Evolutionary conservation across 2,329 filamentous ascomycete species (phyloP), one percentile per base, ranked within the genome.

Genomic region (Aspergillus proliferans): DNA sequence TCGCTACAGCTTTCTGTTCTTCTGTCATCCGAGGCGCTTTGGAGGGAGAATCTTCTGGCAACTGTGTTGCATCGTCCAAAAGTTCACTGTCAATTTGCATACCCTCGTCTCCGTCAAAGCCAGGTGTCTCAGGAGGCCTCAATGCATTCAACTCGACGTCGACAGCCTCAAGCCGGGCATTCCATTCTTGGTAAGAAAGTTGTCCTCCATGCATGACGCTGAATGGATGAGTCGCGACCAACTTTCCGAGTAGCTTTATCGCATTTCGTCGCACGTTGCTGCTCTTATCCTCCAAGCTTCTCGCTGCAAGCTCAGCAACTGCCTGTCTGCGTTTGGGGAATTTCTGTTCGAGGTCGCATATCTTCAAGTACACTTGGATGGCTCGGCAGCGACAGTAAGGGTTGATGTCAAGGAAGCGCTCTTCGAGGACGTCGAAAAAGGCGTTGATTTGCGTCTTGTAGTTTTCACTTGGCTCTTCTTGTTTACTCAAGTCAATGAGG

Each of bases 261-360:
- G 93, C 91, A 66, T 97, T 97, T 50, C 91, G 82, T 53, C 93
- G 82, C 28, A 98, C 93, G 61, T 97, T 95, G 70, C 93, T 98
- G 72, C 92, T 97, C 77, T 95, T 97, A 73, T 98, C 94, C 68
- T 96, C 88, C 2, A 98, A 76, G 67, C 92, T 97, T 58, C 88
- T 82, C 49, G 87, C 85, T 1, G 93, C 91, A 22, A 96, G 76
- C 65, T 96, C 89, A 1, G 92, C 87, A 3, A 86, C 92, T 63
- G 81, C 86, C 67, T 96, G 91, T 52, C 93, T 80, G 48, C 91
- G 81, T 71, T 96, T 96, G 34, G 91, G 89, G 61, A 94, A 96
- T 66, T 97, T 97, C 56, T 92, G 88, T 43, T 95, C 89, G n/a
- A 97, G 78, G 49, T 96, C 90, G 61, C 91, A 96, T 10, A 98